These are phyloP conservation scores for Solanum medicagineum DNA, from an alignment of 257 asterid genomes.

Conservation along the genomic window DNA sequence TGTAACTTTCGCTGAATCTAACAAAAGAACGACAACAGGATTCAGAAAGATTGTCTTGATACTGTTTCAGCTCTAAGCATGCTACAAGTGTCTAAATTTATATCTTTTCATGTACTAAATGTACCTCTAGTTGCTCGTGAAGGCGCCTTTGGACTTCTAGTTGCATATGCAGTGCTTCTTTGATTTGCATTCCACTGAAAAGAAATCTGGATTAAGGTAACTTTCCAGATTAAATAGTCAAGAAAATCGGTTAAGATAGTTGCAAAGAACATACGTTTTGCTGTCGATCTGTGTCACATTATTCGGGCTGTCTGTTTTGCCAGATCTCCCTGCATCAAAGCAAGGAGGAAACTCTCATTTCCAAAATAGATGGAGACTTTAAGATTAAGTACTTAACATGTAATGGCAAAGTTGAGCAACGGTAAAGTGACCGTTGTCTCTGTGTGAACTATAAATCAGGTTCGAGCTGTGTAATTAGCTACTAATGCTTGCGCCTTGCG, in stretches of 20 bases:
- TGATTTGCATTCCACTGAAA: slow-evolving; percentile 58
- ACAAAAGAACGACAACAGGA: not conserved
- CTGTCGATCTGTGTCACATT: slow-evolving; percentile 28
- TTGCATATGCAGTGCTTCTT: slow-evolving; percentile 64
- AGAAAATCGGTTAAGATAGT: not conserved
- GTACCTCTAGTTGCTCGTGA: slow-evolving; percentile 88
- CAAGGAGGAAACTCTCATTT: not conserved
- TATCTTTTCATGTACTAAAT: not conserved
- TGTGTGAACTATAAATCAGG: not conserved
- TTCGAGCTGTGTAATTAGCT: not conserved
- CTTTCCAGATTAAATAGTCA: not conserved
- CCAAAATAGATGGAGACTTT: not conserved
- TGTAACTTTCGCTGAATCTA: slow-evolving; percentile 62
- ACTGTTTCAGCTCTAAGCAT: not conserved
- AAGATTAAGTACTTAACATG: not conserved
- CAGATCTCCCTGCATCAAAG: slow-evolving; percentile 39
- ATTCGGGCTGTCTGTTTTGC: slow-evolving; percentile 14
- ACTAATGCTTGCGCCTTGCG: no score
- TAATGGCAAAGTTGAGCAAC: not conserved
- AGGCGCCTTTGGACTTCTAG: slow-evolving; percentile 73
- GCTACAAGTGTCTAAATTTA: not conserved
- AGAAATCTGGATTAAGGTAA: not conserved
- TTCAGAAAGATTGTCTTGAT: not conserved
- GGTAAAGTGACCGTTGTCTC: not conserved
- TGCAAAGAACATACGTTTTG: slow-evolving; percentile 25